A percentile compares a stretch with the other conserved stretches of the same genome.
These are phyloP conservation scores for Prunus fruticosa DNA, from an alignment of 306 rosid genomes.

Conservation along the genomic window DNA sequence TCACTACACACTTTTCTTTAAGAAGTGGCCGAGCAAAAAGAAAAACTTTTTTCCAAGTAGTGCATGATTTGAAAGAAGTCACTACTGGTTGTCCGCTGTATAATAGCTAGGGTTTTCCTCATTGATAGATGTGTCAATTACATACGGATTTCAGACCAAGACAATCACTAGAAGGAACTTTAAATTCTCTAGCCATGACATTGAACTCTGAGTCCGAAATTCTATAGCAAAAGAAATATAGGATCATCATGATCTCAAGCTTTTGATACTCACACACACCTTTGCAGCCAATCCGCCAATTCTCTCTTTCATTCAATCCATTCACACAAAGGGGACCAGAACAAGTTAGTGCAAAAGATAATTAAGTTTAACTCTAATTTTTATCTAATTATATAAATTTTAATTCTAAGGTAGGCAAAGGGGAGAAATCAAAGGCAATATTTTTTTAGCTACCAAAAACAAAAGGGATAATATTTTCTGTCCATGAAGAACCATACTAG, in stretches of 20 bases:
- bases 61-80: neutral
- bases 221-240: neutral
- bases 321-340: neutral
- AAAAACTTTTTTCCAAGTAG: neutral
- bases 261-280: conserved; percentile 6
- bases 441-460: neutral
- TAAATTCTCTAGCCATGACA: conserved; percentile 5
- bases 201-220: neutral
- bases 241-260: neutral
- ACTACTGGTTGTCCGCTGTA: neutral
- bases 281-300: neutral
- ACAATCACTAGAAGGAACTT: neutral
- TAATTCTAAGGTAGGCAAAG: neutral
- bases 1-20: neutral
- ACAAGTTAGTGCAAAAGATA: neutral
- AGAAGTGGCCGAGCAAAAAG: neutral
- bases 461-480: neutral
- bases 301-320: neutral
- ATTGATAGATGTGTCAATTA: conserved; percentile 15
- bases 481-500: neutral
- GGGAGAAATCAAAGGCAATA: neutral
- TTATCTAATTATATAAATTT: neutral
- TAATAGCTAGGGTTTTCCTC: conserved; percentile 13
- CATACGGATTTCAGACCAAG: conserved; percentile 7
- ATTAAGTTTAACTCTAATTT: neutral